Base-by-base conservation (phyloP, 1,139 yeast species). In the Pichia cactophila region DNA sequence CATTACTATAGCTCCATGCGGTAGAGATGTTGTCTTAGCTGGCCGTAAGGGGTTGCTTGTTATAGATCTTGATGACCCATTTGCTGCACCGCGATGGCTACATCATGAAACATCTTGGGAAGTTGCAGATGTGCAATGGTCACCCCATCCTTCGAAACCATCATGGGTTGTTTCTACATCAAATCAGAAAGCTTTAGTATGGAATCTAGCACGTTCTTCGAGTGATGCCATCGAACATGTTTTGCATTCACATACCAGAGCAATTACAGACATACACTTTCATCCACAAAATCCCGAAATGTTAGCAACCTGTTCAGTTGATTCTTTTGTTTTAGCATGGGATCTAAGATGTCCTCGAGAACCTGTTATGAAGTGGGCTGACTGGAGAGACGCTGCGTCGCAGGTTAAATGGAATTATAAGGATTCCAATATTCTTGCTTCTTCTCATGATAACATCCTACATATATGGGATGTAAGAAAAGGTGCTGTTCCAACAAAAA, bases 71-170 rank as follows among this genome's bases (percentile, higher is more conserved):
- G 96, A 92, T 60, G 96, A 92, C 65, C 97, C 97, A 0, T 90
- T 88, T 66, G 81, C 94, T 0, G 89, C 96, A 1, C 98, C 98
- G 0, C 71, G 98, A 52, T 87, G 95, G 89, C 75, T 92, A 29
- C 95, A 83, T 50, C 97, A 92, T 62, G 74, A 82, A 33, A 90
- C 97, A 0, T 83, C 95, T 0, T 94, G 98, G 98, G 97, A 92
- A 65, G 98, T 92, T 2, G 97, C 98, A 0, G 97, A 92, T 64
- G 97, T 90, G 1, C 97, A 92, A 64, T 92, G 98, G 97, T 87
- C 95, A 3, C 97, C 97, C 0, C 95, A 88, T 62, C 73, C 77
- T 11, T 74, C 81, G 0, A 86, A 86, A 55, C 94, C 96, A 0
- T 75, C 85, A 17, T 89, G 97, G 96, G 89, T 94, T 48, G 84